Evolutionary conservation across 2,329 filamentous ascomycete genomes (phyloP).

Genomic region (Talaromyces pinophilus): DNA sequence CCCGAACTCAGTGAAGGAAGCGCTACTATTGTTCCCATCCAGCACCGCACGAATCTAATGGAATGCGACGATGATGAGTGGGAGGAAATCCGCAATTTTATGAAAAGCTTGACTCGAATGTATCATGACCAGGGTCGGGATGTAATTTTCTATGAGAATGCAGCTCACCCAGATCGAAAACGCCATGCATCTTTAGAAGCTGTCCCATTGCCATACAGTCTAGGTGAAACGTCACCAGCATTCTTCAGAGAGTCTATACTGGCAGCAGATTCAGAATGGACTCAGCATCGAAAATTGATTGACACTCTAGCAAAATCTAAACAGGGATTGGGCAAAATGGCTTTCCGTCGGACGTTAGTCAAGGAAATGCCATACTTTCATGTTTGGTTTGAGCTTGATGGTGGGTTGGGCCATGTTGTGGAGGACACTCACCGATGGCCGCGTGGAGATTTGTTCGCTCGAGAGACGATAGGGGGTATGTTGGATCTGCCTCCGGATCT

Average conservation of each 20-base stretch:
- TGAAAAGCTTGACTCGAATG: constrained; percentile 92
- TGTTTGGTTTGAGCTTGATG: constrained; percentile 91
- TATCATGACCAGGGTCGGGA: constrained; percentile 92
- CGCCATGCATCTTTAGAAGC: constrained; percentile 83
- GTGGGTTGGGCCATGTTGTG: constrained; percentile 87
- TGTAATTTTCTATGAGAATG: constrained; percentile 97
- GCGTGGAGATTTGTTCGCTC: constrained; percentile 83
- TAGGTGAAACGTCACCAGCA: constrained; percentile 88
- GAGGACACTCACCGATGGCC: constrained; percentile 87
- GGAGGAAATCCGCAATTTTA: constrained; percentile 98
- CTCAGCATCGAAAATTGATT: constrained; percentile 91
- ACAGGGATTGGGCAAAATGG: constrained; percentile 70
- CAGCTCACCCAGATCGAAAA: constrained; percentile 74
- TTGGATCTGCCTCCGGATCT: constrained; percentile 77
- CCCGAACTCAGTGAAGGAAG: constrained; percentile 83
- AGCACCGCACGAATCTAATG: constrained; percentile 85
- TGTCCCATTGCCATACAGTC: constrained; percentile 82
- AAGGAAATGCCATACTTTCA: constrained; percentile 99
- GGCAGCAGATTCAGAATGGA: constrained; percentile 86
- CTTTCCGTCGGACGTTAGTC: constrained; percentile 78
- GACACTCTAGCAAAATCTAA: constrained; percentile 67
- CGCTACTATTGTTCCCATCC: constrained; percentile 83
- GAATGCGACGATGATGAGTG: constrained; percentile 99
- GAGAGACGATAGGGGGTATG: constrained; percentile 91
- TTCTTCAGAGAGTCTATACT: constrained; percentile 97